Evolutionary conservation across 2,329 filamentous ascomycete species (phyloP).

Genomic region (Penicillium capsulatum): DNA sequence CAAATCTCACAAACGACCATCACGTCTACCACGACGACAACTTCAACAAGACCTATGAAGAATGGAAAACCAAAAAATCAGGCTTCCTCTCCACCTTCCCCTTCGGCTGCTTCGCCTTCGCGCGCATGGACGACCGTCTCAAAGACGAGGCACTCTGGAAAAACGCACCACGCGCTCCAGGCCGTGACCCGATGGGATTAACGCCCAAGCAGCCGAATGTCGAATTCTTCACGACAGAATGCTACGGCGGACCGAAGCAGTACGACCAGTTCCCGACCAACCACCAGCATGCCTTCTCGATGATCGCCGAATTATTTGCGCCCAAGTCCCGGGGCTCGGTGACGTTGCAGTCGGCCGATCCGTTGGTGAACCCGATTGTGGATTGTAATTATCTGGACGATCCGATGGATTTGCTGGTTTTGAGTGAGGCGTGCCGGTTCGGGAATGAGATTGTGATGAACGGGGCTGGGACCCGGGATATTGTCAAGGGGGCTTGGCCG

Average conservation of each 20-base stretch:
- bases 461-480: slow-evolving; percentile 54
- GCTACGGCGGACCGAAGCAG: slow-evolving; percentile 58
- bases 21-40: slow-evolving; percentile 55
- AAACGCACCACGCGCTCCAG: slow-evolving; percentile 44
- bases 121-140: slow-evolving; percentile 59
- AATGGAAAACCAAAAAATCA: slow-evolving; percentile 56
- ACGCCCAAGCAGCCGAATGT: slow-evolving; percentile 55
- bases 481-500: slow-evolving; percentile 61
- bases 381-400: slow-evolving; percentile 57
- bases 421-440: slow-evolving; percentile 56
- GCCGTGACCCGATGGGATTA: slow-evolving; percentile 61
- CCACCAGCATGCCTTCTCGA: slow-evolving; percentile 54
- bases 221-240: slow-evolving; percentile 61
- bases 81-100: slow-evolving; percentile 60
- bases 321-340: slow-evolving; percentile 56
- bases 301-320: slow-evolving; percentile 56
- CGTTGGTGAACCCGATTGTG: slow-evolving; percentile 52
- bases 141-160: slow-evolving; percentile 54
- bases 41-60: slow-evolving; percentile 48
- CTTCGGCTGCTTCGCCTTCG: slow-evolving; percentile 60
- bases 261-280: slow-evolving; percentile 53
- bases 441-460: slow-evolving; percentile 59
- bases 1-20: slow-evolving; percentile 54
- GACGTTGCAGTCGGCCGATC: slow-evolving; percentile 47
- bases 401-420: slow-evolving; percentile 55